These are phyloP conservation scores for Coniochaeta hoffmannii DNA, from an alignment of 2,329 filamentous ascomycete species.

Conservation along the genomic window DNA sequence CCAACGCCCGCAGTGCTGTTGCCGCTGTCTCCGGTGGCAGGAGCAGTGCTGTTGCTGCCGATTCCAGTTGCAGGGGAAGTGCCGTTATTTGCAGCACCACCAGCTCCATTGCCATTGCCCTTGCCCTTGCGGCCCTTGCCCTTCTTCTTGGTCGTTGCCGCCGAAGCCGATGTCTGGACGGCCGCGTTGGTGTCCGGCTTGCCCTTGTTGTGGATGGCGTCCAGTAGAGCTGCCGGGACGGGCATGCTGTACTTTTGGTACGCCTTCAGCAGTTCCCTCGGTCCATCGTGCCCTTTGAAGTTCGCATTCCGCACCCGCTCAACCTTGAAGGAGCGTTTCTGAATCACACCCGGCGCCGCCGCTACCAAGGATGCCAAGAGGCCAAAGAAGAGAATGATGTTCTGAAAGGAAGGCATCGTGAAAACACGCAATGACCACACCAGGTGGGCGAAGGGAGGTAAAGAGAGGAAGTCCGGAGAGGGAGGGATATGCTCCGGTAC, in stretches of 20 bases:
- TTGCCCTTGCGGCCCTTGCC: conserved; percentile 5
- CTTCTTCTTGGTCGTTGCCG: neutral
- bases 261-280: conserved; percentile 54
- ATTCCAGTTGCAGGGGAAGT: conserved; percentile 2
- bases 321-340: conserved; percentile 55
- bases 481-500: neutral
- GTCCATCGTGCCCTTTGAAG: conserved; percentile 49
- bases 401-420: conserved; percentile 18
- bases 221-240: conserved; percentile 33
- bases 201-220: conserved; percentile 22
- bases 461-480: conserved; percentile 4
- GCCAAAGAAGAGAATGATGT: conserved; percentile 31
- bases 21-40: conserved; percentile 8
- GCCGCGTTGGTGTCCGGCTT: conserved; percentile 9
- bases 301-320: conserved; percentile 47
- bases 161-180: conserved; percentile 4
- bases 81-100: neutral
- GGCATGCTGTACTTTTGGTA: conserved; percentile 61
- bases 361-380: conserved; percentile 38
- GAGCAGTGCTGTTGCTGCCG: neutral
- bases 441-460: conserved; percentile 15
- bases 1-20: conserved; percentile 36
- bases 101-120: conserved; percentile 5
- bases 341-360: conserved; percentile 33
- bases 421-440: conserved; percentile 12